Base-by-base conservation (phyloP, 2,329 filamentous ascomycete genomes). In the Lecanicillium sp. region DNA sequence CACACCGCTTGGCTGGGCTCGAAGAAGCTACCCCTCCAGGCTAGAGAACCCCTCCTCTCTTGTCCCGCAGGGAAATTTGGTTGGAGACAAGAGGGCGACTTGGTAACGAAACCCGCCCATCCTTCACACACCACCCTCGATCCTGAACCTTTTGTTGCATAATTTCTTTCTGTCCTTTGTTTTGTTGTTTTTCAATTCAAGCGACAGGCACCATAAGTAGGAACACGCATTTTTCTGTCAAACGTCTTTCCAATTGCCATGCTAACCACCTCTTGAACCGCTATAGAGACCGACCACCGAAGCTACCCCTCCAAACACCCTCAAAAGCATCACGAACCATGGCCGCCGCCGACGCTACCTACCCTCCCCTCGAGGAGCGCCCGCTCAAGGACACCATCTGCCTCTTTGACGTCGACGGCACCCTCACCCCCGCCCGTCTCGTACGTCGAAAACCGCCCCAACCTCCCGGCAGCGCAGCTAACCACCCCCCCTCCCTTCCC, bases 391-490 rank as follows among this genome's bases (percentile, higher is more conserved):
- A 93, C 77, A 97, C 91, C 55, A 87, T 98, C 68, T 84, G 82
- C 62, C 84, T 98, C 55, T 98, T 98, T 70, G 93, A 98, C 70
- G 93, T 98, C 52, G 93, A 98, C 66, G 87, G 81, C 62, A 96
- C 93, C 24, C 80, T 98, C 58, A 93, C 90, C 14, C 86, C 83
- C 35, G 84, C 93, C 38, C 83, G 93, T 56, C 76, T 78, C 59
- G 87, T 94, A 74, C 52, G 75, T 67, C 30, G n/a, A 41, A 40
- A 24, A 14, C 39, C 14, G 20, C n/a, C 7, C 46, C 14, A 14
- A 9, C 19, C 21, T 21, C 30, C 43, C n/a, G 17, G 10, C 30
- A 10, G 14, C 24, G n/a, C 14, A 15, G 23, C 48, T 52, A 14
- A 49, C n/a, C 4, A 8, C 36, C 36, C 42, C 23, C 27, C 27